A percentile compares a stretch with the other conserved stretches of the same genome.
Evolutionary conservation across 2,329 filamentous ascomycete species (phyloP).

Genomic region (Ampelomyces quisqualis): DNA sequence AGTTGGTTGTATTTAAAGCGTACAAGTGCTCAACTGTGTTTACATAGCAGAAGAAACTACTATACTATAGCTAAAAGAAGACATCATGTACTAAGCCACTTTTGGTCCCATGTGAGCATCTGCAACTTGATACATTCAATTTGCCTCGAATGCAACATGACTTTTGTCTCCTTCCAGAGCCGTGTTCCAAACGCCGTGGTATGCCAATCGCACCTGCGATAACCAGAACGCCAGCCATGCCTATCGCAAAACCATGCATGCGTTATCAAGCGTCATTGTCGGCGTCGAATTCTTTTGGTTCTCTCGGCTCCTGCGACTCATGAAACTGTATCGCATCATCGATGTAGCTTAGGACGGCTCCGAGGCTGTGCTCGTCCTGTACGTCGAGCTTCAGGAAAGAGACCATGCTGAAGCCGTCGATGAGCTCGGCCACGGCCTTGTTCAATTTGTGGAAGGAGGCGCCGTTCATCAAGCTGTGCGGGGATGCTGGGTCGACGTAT

Average conservation of each 20-base stretch:
- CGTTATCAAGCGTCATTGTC: conserved; percentile 6
- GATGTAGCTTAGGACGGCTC: conserved; percentile 81
- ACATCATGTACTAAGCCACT: too few relatives aligned
- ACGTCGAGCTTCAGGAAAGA: conserved; percentile 89
- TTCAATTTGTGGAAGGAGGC: conserved; percentile 81
- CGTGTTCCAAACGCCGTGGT: neutral
- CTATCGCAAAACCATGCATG: neutral
- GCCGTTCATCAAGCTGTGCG: conserved; percentile 74
- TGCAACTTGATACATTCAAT: too few relatives aligned
- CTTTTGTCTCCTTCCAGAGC: too few relatives aligned
- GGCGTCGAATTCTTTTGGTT: conserved; percentile 58
- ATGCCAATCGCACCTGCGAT: too few relatives aligned
- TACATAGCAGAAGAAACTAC: too few relatives aligned
- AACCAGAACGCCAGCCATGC: neutral
- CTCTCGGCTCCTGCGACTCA: conserved; percentile 87
- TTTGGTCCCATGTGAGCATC: too few relatives aligned
- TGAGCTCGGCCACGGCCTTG: conserved; percentile 81
- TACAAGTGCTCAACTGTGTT: too few relatives aligned
- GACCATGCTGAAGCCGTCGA: conserved; percentile 98
- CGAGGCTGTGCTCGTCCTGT: conserved; percentile 89
- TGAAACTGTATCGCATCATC: conserved; percentile 93
- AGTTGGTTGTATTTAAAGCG: too few relatives aligned
- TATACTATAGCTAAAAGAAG: too few relatives aligned
- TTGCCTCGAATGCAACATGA: too few relatives aligned
- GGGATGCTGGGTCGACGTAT: conserved; percentile 61